Conservation (phyloP, 2,329 filamentous ascomycete genomes). For the Colletotrichum agaves region DNA sequence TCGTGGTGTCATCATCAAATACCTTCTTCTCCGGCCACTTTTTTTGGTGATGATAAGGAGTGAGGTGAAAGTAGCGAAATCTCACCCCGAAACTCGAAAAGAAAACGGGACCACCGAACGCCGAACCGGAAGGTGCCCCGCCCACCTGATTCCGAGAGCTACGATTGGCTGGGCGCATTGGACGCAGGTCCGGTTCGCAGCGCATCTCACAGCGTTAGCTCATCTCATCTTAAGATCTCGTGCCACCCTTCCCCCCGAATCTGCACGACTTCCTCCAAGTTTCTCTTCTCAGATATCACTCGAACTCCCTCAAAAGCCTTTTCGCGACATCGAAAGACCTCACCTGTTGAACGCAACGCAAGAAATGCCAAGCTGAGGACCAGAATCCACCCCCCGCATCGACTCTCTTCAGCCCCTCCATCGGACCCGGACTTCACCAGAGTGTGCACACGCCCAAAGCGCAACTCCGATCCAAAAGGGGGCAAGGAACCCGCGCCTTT, state of each 20-base stretch:
- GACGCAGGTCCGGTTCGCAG: not conserved
- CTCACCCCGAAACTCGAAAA: not conserved
- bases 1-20: too few species aligned
- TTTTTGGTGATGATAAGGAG: not conserved
- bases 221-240: not conserved
- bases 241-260: not conserved
- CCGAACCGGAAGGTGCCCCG: conserved; percentile 27
- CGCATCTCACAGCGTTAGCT: not conserved
- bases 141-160: not conserved
- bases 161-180: conserved; percentile 6
- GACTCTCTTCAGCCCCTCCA: not conserved
- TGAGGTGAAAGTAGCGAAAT: not conserved
- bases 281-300: not conserved
- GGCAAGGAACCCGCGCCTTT: not conserved
- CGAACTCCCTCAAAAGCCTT: not conserved
- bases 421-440: not conserved
- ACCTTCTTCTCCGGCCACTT: not conserved
- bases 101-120: conserved; percentile 22
- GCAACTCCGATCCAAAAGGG: conserved; percentile 6
- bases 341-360: not conserved
- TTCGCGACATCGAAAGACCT: not conserved
- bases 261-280: too few species aligned
- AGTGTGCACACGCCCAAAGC: not conserved
- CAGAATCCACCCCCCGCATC: not conserved
- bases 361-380: not conserved